Evolutionary conservation across 257 asterid genomes (phyloP).

Genomic region (Fraxinus pennsylvanica): DNA sequence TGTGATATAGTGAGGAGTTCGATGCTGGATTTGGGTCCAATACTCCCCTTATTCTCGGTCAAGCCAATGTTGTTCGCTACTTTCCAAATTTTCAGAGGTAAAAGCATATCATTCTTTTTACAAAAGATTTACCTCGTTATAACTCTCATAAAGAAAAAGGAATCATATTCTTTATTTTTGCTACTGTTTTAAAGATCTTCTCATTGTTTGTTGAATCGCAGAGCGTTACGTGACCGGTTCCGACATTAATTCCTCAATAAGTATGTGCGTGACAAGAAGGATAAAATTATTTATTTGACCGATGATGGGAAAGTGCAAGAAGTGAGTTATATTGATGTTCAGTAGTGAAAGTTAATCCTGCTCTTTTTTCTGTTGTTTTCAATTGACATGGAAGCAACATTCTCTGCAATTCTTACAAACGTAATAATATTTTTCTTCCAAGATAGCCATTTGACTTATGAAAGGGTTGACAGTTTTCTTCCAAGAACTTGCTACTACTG

Average conservation of each 20-base stretch:
- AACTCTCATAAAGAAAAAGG: not conserved
- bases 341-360: slow-evolving; percentile 9
- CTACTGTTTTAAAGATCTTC: slow-evolving; percentile 20
- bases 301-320: slow-evolving; percentile 73
- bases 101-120: slow-evolving; percentile 17
- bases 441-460: slow-evolving; percentile 1
- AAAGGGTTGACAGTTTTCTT: not conserved
- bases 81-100: slow-evolving; percentile 80
- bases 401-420: slow-evolving; percentile 1
- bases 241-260: no score
- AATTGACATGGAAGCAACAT: slow-evolving; percentile 9
- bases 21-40: slow-evolving; percentile 89
- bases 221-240: slow-evolving; percentile 66
- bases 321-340: slow-evolving; percentile 49
- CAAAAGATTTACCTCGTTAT: slow-evolving; percentile 7
- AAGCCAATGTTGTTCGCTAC: slow-evolving; percentile 82
- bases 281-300: slow-evolving; percentile 62
- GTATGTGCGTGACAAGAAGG: slow-evolving; percentile 70
- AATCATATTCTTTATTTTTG: slow-evolving; percentile 7
- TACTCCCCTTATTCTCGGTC: slow-evolving; percentile 87
- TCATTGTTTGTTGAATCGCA: slow-evolving; percentile 42
- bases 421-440: slow-evolving; percentile 12
- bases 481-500: slow-evolving; percentile 7
- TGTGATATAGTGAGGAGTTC: slow-evolving; percentile 71
- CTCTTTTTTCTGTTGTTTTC: slow-evolving; percentile 17